Percentiles rank a stretch among this genome's conserved stretches.
Evolutionary conservation across 768 basidiomycete species (phyloP).

Genomic region (Podaxis sp.): DNA sequence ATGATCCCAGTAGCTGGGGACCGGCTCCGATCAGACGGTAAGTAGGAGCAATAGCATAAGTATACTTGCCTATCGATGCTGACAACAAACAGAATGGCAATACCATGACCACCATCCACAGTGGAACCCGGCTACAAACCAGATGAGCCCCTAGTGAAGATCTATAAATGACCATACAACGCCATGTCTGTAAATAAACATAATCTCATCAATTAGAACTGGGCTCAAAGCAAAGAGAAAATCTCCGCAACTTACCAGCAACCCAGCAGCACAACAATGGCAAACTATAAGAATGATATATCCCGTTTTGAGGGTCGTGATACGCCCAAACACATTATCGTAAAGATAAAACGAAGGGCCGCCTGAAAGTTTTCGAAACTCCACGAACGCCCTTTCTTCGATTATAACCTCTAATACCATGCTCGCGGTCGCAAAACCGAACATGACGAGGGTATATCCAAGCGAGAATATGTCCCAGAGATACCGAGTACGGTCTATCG

Average conservation of each 20-base stretch:
- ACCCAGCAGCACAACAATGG: neutral
- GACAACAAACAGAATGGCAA: neutral
- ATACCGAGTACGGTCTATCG: neutral
- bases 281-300: neutral
- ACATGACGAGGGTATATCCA: neutral
- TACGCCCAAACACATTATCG: neutral
- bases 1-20: neutral
- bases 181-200: neutral
- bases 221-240: neutral
- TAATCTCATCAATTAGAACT: neutral
- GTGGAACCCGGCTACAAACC: neutral
- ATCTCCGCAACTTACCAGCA: neutral
- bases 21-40: neutral
- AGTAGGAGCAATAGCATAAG: too few relatives aligned
- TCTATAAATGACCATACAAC: neutral
- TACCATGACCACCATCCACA: neutral
- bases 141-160: neutral
- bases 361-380: neutral
- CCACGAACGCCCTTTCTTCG: neutral
- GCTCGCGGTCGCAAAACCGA: constrained; percentile 4
- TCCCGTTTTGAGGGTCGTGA: neutral
- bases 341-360: constrained; percentile 3
- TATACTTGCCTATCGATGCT: neutral
- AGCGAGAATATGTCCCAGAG: neutral
- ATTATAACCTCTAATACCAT: neutral